Conservation (phyloP, 441 rosid species). For the Populus hybrid region DNA sequence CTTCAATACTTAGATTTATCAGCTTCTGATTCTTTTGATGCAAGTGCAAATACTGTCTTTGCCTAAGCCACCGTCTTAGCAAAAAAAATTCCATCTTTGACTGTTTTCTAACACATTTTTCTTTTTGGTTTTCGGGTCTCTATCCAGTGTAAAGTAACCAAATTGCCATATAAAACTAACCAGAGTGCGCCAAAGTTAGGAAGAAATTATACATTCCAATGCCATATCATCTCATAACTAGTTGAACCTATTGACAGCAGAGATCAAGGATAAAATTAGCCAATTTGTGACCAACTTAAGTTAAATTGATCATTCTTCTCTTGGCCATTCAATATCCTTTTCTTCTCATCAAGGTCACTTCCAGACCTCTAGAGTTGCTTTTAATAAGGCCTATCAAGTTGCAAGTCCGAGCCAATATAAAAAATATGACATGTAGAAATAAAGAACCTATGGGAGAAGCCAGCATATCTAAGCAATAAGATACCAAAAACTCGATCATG, state of each 20-base stretch:
- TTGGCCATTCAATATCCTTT: neutral
- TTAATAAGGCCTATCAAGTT: neutral
- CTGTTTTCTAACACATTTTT: neutral
- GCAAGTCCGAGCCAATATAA: neutral
- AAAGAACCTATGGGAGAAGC: neutral
- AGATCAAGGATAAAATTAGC: neutral
- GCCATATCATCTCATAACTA: constrained; percentile 1
- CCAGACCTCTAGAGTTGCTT: neutral
- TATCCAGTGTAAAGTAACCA: neutral
- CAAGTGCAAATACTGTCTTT: neutral
- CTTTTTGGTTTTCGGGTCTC: neutral
- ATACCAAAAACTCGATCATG: neutral
- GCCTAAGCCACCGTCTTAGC: neutral
- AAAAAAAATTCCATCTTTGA: neutral
- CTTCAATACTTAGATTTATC: neutral
- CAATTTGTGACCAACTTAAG: neutral
- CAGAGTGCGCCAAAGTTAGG: neutral
- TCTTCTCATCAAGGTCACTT: neutral
- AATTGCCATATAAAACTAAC: neutral
- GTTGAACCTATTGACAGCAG: neutral
- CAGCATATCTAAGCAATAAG: neutral
- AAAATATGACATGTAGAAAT: neutral
- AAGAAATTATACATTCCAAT: neutral
- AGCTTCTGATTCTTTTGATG: neutral
- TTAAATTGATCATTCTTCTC: neutral